Percentiles rank a stretch among this genome's conserved stretches.
Conservation (phyloP, 768 basidiomycete species). For the Termitomyces sp. region DNA sequence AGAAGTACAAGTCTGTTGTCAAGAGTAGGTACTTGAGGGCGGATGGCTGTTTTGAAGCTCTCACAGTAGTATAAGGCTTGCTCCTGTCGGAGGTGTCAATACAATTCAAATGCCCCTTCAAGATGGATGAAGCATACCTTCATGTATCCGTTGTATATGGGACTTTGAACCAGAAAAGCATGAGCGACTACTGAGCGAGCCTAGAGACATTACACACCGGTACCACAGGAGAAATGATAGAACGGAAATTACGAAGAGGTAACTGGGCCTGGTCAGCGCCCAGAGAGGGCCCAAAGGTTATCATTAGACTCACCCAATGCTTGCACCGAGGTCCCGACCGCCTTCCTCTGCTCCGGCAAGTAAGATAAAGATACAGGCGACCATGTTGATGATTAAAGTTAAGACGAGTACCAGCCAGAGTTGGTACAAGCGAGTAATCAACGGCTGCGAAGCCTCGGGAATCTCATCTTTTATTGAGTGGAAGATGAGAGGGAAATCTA, state of each 20-base stretch:
- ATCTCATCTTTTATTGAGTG: constrained; percentile 92
- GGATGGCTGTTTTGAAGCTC: constrained; percentile 24
- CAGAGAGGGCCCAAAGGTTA: constrained; percentile 12
- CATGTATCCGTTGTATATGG: constrained; percentile 97
- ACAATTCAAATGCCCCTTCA: constrained; percentile 8
- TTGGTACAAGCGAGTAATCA: constrained; percentile 84
- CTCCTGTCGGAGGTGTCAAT: constrained; percentile 47
- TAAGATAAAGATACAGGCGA: constrained; percentile 85
- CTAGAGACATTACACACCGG: constrained; percentile 44
- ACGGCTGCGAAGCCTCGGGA: constrained; percentile 68
- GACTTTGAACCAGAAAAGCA: constrained; percentile 39
- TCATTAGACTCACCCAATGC: constrained; percentile 60
- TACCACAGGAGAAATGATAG: constrained; percentile 94
- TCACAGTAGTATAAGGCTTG: constrained; percentile 91
- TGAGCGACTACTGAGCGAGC: not conserved
- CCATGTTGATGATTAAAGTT: constrained; percentile 84
- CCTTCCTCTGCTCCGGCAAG: constrained; percentile 71
- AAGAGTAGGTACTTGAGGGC: constrained; percentile 21
- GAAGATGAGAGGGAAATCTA: constrained; percentile 92
- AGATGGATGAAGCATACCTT: constrained; percentile 50
- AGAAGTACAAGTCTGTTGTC: constrained; percentile 84
- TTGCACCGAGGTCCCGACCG: constrained; percentile 74
- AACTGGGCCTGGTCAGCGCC: constrained; percentile 39
- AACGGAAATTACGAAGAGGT: constrained; percentile 70
- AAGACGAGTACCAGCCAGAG: constrained; percentile 87